Conservation (phyloP, 768 basidiomycete genomes). For the Pleurotus cornucopiae region DNA sequence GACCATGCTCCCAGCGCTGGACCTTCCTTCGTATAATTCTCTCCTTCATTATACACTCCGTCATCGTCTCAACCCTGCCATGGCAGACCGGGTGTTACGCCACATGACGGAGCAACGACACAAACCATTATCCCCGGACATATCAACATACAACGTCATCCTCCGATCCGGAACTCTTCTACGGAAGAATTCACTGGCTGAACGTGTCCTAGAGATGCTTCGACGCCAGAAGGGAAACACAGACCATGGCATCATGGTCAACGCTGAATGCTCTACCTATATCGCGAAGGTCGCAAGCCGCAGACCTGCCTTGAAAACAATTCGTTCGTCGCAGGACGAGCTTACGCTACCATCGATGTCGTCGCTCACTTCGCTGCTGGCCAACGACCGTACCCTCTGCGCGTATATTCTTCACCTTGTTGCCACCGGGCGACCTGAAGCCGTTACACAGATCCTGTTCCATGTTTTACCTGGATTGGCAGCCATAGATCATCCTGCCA, state of each 20-base stretch:
- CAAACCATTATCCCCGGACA: slow-evolving; percentile 39
- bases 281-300: background rate
- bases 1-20: slow-evolving; percentile 27
- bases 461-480: slow-evolving; percentile 51
- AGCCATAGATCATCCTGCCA: slow-evolving; percentile 32
- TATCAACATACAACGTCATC: slow-evolving; percentile 54
- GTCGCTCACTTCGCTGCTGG: slow-evolving; percentile 15
- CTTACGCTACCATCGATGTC: slow-evolving; percentile 7
- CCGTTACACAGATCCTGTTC: slow-evolving; percentile 46
- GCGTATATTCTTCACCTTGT: slow-evolving; percentile 50
- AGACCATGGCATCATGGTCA: background rate
- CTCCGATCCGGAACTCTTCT: slow-evolving; percentile 51
- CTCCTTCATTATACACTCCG: slow-evolving; percentile 66
- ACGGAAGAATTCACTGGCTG: slow-evolving; percentile 37
- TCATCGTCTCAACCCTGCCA: slow-evolving; percentile 45
- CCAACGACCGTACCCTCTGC: slow-evolving; percentile 45
- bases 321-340: background rate
- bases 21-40: slow-evolving; percentile 47
- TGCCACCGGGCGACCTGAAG: slow-evolving; percentile 40
- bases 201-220: slow-evolving; percentile 26
- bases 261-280: background rate
- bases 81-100: slow-evolving; percentile 44
- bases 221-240: slow-evolving; percentile 4
- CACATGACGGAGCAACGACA: slow-evolving; percentile 48
- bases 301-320: background rate